phyloP scores from a whole-genome alignment of 202 grass and related monocot genomes.

The Carex arenaria region DNA sequence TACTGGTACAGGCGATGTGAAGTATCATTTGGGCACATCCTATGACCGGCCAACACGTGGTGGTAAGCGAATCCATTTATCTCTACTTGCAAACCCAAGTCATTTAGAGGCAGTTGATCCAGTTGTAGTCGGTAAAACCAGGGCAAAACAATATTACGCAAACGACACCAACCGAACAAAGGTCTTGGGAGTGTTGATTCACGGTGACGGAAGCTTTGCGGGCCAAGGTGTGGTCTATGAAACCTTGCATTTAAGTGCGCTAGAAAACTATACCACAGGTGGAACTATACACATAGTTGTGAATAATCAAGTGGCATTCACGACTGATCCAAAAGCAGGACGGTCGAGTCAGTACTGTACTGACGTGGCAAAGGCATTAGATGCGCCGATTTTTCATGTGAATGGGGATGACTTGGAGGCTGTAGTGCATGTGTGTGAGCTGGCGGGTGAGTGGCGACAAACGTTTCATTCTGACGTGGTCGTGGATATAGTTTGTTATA shows the following conservation, averaged over 20 bases:
- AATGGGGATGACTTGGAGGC: slow-evolving; percentile 94
- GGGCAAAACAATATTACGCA: slow-evolving; percentile 78
- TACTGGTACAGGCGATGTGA: slow-evolving; percentile 87
- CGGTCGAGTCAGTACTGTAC: slow-evolving; percentile 94
- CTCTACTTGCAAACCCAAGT: slow-evolving; percentile 82
- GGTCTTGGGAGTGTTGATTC: slow-evolving; percentile 65
- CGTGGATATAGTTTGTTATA: slow-evolving; percentile 88
- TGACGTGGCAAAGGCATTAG: slow-evolving; percentile 86
- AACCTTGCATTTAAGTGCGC: slow-evolving; percentile 81
- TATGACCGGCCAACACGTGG: slow-evolving; percentile 87
- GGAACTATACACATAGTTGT: slow-evolving; percentile 95
- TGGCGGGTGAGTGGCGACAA: slow-evolving; percentile 87
- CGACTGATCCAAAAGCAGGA: slow-evolving; percentile 69
- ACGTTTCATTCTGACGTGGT: slow-evolving; percentile 90
- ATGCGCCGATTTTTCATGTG: slow-evolving; percentile 90
- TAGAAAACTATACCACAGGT: slow-evolving; percentile 82
- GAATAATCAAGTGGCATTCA: slow-evolving; percentile 96
- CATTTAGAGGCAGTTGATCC: slow-evolving; percentile 93
- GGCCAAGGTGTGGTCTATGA: slow-evolving; percentile 92
- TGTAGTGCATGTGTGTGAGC: slow-evolving; percentile 79
- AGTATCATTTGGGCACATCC: slow-evolving; percentile 93
- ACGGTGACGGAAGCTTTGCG: slow-evolving; percentile 94
- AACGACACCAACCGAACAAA: slow-evolving; percentile 68
- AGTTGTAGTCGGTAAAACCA: slow-evolving; percentile 82
- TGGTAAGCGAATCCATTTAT: slow-evolving; percentile 78